phyloP scores from a whole-genome alignment of 805 yeast genomes.

The Metschnikowia kofuensis region DNA sequence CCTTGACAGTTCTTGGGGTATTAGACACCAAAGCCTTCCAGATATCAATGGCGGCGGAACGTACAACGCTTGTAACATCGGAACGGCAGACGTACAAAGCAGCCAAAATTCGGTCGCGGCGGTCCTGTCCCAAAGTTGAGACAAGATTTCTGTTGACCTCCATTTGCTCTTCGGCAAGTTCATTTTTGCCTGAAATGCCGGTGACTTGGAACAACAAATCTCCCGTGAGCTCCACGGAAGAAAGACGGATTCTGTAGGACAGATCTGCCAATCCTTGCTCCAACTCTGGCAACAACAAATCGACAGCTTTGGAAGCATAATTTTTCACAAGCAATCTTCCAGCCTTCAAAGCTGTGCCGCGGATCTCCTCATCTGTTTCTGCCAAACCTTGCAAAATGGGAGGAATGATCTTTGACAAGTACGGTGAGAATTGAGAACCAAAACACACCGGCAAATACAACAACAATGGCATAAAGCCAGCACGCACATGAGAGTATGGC shows the following conservation, averaged over 20 bases:
- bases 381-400: conserved; percentile 90
- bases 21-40: conserved; percentile 97
- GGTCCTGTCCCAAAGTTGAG: conserved; percentile 79
- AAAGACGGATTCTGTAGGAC: conserved; percentile 82
- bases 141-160: conserved; percentile 59
- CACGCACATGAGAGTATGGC: conserved; percentile 70
- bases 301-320: conserved; percentile 91
- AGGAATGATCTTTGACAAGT: conserved; percentile 81
- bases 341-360: conserved; percentile 87
- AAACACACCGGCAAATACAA: conserved; percentile 92
- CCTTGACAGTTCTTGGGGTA: conserved; percentile 92
- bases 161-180: conserved; percentile 54
- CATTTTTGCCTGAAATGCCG: conserved; percentile 80
- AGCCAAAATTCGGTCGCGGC: conserved; percentile 83
- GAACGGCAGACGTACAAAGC: conserved; percentile 92
- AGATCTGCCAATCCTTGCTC: conserved; percentile 84
- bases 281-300: conserved; percentile 86
- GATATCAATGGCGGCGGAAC: conserved; percentile 86
- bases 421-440: conserved; percentile 88
- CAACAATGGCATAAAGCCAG: conserved; percentile 88
- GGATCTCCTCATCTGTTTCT: conserved; percentile 78
- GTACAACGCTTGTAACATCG: conserved; percentile 81
- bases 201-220: conserved; percentile 91
- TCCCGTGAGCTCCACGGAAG: conserved; percentile 94
- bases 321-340: conserved; percentile 89